Percentiles rank a stretch among this genome's conserved stretches.
These are phyloP conservation scores for Ogataea minuta DNA, from an alignment of 805 yeast genomes.

Conservation along the genomic window DNA sequence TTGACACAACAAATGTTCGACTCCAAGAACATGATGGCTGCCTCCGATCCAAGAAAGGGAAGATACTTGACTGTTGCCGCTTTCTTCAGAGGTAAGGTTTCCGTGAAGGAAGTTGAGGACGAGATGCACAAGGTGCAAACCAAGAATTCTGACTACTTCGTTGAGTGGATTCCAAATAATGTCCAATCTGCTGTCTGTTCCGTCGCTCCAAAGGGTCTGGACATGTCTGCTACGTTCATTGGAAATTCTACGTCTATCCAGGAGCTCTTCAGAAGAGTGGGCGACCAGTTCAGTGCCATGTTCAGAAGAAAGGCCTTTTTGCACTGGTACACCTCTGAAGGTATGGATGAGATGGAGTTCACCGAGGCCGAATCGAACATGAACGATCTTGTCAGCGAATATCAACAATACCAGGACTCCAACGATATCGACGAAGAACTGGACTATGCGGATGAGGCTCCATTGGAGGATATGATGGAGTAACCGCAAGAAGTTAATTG, in stretches of 20 bases:
- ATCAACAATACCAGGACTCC: conserved; percentile 88
- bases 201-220: conserved; percentile 81
- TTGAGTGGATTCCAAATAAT: conserved; percentile 95
- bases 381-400: conserved; percentile 84
- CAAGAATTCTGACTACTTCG: conserved; percentile 78
- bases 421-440: conserved; percentile 74
- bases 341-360: conserved; percentile 95
- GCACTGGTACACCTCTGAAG: conserved; percentile 94
- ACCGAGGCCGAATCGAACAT: conserved; percentile 91
- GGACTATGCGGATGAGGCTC: conserved; percentile 66
- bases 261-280: conserved; percentile 85
- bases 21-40: conserved; percentile 94
- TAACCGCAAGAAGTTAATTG: conserved; percentile 18
- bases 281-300: conserved; percentile 89
- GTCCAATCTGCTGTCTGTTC: conserved; percentile 93
- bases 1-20: conserved; percentile 93
- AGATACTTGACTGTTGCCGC: conserved; percentile 92
- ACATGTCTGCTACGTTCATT: conserved; percentile 88
- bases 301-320: conserved; percentile 91
- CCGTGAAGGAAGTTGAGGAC: conserved; percentile 92
- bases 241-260: conserved; percentile 93
- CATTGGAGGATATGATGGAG: conserved; percentile 49
- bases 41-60: conserved; percentile 86
- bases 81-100: conserved; percentile 89
- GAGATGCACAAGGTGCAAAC: conserved; percentile 84